Conservation (phyloP, 371 early-diverging fungal genomes). For the Synchytrium microbalum region DNA sequence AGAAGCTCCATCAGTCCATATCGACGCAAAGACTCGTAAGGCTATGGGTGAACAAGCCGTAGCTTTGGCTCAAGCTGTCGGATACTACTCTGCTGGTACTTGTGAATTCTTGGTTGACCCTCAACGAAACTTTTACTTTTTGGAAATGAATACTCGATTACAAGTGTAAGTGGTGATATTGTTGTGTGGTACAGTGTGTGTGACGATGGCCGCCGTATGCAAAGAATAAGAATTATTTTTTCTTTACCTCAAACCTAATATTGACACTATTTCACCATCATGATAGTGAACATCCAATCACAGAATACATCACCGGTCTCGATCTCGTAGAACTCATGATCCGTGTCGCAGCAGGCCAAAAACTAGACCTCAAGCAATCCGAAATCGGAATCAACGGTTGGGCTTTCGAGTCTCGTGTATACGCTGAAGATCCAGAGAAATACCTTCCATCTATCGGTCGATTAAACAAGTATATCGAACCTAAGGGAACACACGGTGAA, state of each 20-base stretch:
- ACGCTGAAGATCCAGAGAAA: slow-evolving; percentile 93
- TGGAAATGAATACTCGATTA: slow-evolving; percentile 97
- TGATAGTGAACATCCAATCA: slow-evolving; percentile 88
- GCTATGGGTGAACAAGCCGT: slow-evolving; percentile 96
- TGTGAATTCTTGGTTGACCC: slow-evolving; percentile 95
- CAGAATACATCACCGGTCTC: slow-evolving; percentile 85
- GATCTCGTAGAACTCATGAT: slow-evolving; percentile 88
- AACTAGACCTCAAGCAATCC: slow-evolving; percentile 60
- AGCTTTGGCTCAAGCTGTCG: slow-evolving; percentile 82
- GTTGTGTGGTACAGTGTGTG: not conserved
- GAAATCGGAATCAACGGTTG: slow-evolving; percentile 70
- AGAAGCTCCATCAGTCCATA: slow-evolving; percentile 83
- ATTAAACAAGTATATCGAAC: slow-evolving; percentile 66
- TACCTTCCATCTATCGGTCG: slow-evolving; percentile 88
- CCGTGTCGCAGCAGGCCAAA: slow-evolving; percentile 76
- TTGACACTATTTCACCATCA: not conserved
- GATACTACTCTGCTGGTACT: no score
- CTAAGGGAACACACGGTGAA: slow-evolving; percentile 39
- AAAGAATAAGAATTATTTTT: not conserved
- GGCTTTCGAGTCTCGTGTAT: slow-evolving; percentile 96
- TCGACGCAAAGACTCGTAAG: slow-evolving; percentile 67
- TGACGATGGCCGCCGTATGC: not conserved
- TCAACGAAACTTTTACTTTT: slow-evolving; percentile 87
- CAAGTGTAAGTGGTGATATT: slow-evolving; percentile 62
- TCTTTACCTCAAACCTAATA: not conserved